Base-by-base conservation (phyloP, 2,329 filamentous ascomycete genomes). In the Nemania sp. region DNA sequence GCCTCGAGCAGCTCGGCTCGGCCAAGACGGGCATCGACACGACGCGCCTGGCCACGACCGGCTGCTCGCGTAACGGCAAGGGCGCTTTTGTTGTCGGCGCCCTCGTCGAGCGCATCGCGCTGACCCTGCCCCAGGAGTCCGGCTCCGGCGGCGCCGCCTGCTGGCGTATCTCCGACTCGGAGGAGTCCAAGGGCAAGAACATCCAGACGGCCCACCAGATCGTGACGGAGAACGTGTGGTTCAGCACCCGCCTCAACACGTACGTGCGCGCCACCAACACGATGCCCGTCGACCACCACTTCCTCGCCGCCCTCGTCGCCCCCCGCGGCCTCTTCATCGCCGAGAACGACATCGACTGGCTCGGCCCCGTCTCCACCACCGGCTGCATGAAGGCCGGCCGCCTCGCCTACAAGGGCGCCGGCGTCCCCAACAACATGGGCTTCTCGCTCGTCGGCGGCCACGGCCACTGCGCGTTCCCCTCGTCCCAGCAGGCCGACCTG, bases 21-120 rank as follows among this genome's bases (percentile, higher is more conserved):
- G 71, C 70, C 12, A 79, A 77, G 20, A 76, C 78, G 2, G 76
- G 77, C 40, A 86, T 88, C 70, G 79, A 84, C 71, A 67, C 78
- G 21, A 76, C 70, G 39, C 76, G 75, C 2, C 72, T 85, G 18
- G 85, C 83, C 49, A 84, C 87, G 1, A 87, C 84, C 13, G 86
- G 86, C 5, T 88, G 85, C 77, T 87, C 83, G 54, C 81, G 85
- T 42, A 86, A 87, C 73, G 85, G 84, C 57, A 88, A 88, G 75
- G 85, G 85, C 12, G 85, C 85, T 32, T 80, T 88, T 63, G 77
- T 87, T n/a, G 82, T 81, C 4, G 84, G 84, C 15, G 85, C 85
- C 2, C 77, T 87, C 20, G 83, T 85, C 60, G 70, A 77, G 55
- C 83, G 85, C 43, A 84, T 88, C 60, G 83, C 82, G 17, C 78